Evolutionary conservation across 257 asterid species (phyloP).

Genomic region (Linderniella brevidens): DNA sequence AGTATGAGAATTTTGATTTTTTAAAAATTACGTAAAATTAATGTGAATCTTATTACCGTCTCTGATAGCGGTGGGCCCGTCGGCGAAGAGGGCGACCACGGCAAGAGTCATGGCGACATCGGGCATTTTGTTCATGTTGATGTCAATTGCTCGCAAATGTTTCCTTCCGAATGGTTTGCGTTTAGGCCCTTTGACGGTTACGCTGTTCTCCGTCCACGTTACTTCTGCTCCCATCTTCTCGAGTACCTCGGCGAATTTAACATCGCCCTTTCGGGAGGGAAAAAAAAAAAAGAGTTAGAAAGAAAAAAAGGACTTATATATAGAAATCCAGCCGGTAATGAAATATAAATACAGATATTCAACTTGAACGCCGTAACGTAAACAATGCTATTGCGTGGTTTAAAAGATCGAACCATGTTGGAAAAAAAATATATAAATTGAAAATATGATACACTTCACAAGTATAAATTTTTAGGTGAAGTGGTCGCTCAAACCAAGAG

Average conservation of each 20-base stretch:
- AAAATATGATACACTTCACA: no score
- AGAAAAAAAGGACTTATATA: slow-evolving; percentile 4
- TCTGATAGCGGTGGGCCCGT: slow-evolving; percentile 88
- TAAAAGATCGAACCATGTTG: no score
- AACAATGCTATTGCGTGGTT: no score
- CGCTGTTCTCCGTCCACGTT: slow-evolving; percentile 90
- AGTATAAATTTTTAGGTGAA: no score
- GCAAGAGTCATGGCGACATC: slow-evolving; percentile 99
- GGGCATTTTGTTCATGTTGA: slow-evolving; percentile 98
- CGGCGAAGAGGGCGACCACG: slow-evolving; percentile 89
- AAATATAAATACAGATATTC: no score
- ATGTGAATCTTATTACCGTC: slow-evolving; percentile 35
- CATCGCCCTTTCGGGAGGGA: slow-evolving; percentile 61
- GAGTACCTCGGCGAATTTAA: slow-evolving; percentile 92
- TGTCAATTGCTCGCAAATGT: slow-evolving; percentile 61
- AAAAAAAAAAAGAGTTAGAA: not conserved
- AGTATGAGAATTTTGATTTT: no score
- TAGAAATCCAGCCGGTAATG: not conserved
- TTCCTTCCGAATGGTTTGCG: slow-evolving; percentile 44
- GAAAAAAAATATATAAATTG: no score
- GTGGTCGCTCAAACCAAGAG: no score
- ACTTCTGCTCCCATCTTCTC: slow-evolving; percentile 93
- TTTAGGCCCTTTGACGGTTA: slow-evolving; percentile 84
- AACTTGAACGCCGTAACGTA: no score
- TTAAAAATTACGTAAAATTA: no score